A percentile compares a stretch with the other conserved stretches of the same genome.
These are phyloP conservation scores for Hypoxylon sp. DNA, from an alignment of 2,329 filamentous ascomycete genomes.

Conservation along the genomic window DNA sequence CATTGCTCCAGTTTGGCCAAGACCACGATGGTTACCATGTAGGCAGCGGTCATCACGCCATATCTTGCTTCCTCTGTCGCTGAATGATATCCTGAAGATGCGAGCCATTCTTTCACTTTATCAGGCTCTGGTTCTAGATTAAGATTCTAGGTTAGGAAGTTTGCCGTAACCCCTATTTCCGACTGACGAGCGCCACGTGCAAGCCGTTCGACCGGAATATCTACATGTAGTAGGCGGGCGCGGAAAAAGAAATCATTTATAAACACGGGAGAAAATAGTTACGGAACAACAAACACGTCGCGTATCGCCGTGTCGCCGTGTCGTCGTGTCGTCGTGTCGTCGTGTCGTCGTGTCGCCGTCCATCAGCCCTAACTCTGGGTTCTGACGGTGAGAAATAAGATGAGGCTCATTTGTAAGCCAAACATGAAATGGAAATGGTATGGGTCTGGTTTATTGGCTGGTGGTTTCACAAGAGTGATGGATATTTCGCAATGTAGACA, in stretches of 20 bases:
- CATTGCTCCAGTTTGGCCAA: not conserved
- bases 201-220: not conserved
- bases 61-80: not conserved
- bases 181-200: not conserved
- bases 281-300: not conserved
- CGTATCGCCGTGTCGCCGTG: not conserved
- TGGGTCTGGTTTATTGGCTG: not conserved
- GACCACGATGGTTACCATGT: not conserved
- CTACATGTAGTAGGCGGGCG: no score
- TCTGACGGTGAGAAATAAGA: not conserved
- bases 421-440: no score
- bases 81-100: not conserved
- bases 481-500: not conserved
- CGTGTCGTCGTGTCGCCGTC: not conserved
- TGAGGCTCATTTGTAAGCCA: slow-evolving; percentile 2
- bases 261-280: not conserved
- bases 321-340: no score
- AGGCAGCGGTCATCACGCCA: not conserved
- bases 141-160: not conserved
- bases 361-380: not conserved
- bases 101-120: not conserved
- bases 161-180: slow-evolving; percentile 1
- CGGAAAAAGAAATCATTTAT: not conserved
- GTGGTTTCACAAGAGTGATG: not conserved
- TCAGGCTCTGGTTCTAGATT: not conserved